Evolutionary conservation across 176 grass and related monocot species (phyloP), one percentile per base, ranked within the genome.

Genomic region (Avena insularis): DNA sequence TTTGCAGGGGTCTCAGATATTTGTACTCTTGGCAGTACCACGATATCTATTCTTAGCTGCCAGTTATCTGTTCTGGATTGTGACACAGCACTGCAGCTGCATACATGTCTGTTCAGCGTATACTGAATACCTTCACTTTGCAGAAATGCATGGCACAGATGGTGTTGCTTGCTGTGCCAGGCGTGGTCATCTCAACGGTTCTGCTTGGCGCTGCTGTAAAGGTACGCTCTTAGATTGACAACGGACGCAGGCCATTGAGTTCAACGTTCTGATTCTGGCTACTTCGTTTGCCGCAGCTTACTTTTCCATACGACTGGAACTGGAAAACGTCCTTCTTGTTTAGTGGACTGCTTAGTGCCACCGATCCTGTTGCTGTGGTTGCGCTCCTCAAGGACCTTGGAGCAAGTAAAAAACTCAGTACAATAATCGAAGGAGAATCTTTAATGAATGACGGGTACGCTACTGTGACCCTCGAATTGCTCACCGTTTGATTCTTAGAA

Each of bases 131-230:
- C 23, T 64, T 71, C 72, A 1, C 87, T 86, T 49, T 89, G 33
- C 76, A 98, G 96, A 98, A 83, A 96, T 98, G 96, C 81, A 85
- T 96, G 86, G 85, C 86, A 33, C 96, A 98, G 79, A 98, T 98
- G 93, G 40, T 98, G 58, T 69, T 98, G 35, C 91, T 98, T 82
- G 96, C 96, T 50, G 93, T 94, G 80, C 96, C 96, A 25, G 96
- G 96, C 62, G 96, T 98, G 23, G 51, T 94, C 48, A 75, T 98
- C 86, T 98, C 96, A 0, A 98, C 96, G 4, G 63, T 96, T 80
- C 89, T 88, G 69, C 88, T 98, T 63, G 93, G 93, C 14, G 2
- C 80, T 78, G 86, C 82, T 68, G 35, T 96, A 23, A 98, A 98
- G 88, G 96, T 98, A 38, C 65, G 59, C 61, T 27, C n/a, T 8